phyloP scores from a whole-genome alignment of 768 basidiomycete species.

The Daedaleopsis sinensis region DNA sequence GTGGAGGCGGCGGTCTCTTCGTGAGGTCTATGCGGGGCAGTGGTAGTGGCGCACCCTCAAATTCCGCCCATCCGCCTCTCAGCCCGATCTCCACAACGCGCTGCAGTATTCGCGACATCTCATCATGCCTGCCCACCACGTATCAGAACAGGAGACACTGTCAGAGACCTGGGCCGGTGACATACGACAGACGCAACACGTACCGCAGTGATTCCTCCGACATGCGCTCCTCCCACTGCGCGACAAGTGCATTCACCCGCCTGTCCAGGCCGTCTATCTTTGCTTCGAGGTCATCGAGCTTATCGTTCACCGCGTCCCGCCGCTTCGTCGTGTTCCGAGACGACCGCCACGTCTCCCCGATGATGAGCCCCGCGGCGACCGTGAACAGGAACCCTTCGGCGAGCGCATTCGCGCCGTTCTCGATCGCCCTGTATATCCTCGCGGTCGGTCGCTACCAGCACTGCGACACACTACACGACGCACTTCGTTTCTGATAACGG shows the following conservation, averaged over 20 bases:
- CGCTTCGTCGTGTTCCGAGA: slow-evolving; percentile 71
- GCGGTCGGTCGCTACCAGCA: not conserved
- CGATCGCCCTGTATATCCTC: slow-evolving; percentile 62
- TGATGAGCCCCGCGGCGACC: slow-evolving; percentile 73
- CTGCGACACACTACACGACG: slow-evolving; percentile 25
- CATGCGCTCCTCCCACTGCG: slow-evolving; percentile 47
- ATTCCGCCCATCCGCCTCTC: slow-evolving; percentile 64
- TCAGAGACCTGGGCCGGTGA: not conserved
- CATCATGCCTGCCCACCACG: slow-evolving; percentile 53
- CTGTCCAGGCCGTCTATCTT: slow-evolving; percentile 49
- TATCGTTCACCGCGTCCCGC: slow-evolving; percentile 73
- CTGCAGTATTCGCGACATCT: slow-evolving; percentile 65
- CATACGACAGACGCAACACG: not conserved
- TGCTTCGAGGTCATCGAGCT: slow-evolving; percentile 58
- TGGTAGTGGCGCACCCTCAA: slow-evolving; percentile 60
- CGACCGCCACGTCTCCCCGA: slow-evolving; percentile 77
- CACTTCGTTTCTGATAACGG: slow-evolving; percentile 79
- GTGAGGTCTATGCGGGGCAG: slow-evolving; percentile 45
- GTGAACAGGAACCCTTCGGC: slow-evolving; percentile 85
- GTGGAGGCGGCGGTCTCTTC: not conserved
- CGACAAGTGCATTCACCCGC: slow-evolving; percentile 43
- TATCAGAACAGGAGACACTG: not conserved
- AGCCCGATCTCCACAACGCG: slow-evolving; percentile 71
- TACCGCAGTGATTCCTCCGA: slow-evolving; percentile 48
- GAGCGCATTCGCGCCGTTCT: slow-evolving; percentile 82